Base-by-base conservation (phyloP, 1,139 yeast species). In the Sugiyamaella novakii region DNA sequence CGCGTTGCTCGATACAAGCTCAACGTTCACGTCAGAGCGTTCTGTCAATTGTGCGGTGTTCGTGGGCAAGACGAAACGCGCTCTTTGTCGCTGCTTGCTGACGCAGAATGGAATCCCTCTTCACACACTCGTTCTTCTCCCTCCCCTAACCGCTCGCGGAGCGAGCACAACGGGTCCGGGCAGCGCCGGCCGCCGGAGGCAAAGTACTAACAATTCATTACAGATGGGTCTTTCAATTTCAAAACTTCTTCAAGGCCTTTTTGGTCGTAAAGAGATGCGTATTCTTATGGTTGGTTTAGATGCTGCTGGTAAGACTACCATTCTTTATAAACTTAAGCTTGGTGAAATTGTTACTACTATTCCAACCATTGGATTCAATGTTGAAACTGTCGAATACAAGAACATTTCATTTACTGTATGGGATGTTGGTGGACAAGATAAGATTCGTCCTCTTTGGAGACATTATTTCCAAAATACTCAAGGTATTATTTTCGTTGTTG, bases 371-470 rank as follows among this genome's bases (percentile, higher is more conserved):
- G 96, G 95, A 65, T 87, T 87, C 83, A 87, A 87, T 72, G 96
- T 87, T 60, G 96, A 87, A 74, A 87, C 95, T 58, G 94, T 87
- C 64, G 95, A 87, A 75, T 87, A 87, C 79, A 87, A 87, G 79
- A 87, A 87, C 83, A 87, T 87, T 70, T 84, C 94, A 42, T 87
- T 87, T 78, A 87, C 95, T 58, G 95, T 87, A 60, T 87, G 96
- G 96, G 95, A 87, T 80, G 95, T 87, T 66, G 95, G 95, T 84
- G 95, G 95, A 81, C 95, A 87, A 78, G 95, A 86, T 74, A 87
- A 87, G 78, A 87, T 87, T 69, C 85, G 95, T 77, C 95, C 95
- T 53, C 78, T 87, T 73, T 87, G 96, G 96, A 84, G 95, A 82
- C 92, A 87, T 74, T 87, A 87, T 75, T 86, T 81, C 84, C 94